Conservation (phyloP, 257 asterid genomes). For the Nicotiana tomentosiformis region DNA sequence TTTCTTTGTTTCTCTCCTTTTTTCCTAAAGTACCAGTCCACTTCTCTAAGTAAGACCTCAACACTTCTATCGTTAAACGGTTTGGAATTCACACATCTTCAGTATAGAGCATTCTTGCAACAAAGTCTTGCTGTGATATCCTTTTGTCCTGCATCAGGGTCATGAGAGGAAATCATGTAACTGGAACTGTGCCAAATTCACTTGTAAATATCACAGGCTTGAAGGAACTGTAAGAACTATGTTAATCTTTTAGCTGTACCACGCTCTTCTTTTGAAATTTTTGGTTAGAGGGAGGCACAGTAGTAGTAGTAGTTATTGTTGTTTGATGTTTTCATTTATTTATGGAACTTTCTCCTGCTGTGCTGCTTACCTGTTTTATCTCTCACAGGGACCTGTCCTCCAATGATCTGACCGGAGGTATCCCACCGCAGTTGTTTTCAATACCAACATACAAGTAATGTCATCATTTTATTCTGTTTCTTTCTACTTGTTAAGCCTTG, state of each 20-base stretch:
- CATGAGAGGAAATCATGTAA: constrained; percentile 51
- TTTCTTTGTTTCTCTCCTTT: not conserved
- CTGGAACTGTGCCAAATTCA: constrained; percentile 58
- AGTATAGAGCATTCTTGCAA: not conserved
- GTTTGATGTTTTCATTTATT: not conserved
- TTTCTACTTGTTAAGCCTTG: not conserved
- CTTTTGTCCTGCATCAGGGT: constrained; percentile 36
- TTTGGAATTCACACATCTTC: not conserved
- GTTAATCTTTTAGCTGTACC: not conserved
- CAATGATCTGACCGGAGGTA: constrained; percentile 60
- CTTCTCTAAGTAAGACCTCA: not conserved
- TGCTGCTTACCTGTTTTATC: not conserved
- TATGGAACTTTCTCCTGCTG: not conserved
- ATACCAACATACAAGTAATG: constrained; percentile 64
- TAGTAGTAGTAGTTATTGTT: not conserved
- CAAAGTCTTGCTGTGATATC: not conserved
- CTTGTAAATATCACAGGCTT: constrained; percentile 44
- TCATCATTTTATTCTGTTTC: not conserved
- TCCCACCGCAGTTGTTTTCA: constrained; percentile 56
- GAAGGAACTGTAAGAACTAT: constrained; percentile 48
- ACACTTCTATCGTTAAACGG: not conserved
- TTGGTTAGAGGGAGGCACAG: not conserved
- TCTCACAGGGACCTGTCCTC: constrained; percentile 73
- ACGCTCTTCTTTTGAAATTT: not conserved
- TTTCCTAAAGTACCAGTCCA: not conserved